Percentiles rank a stretch among this genome's conserved stretches.
Conservation (phyloP, 202 grass and related monocot genomes). For the Carex arenaria region DNA sequence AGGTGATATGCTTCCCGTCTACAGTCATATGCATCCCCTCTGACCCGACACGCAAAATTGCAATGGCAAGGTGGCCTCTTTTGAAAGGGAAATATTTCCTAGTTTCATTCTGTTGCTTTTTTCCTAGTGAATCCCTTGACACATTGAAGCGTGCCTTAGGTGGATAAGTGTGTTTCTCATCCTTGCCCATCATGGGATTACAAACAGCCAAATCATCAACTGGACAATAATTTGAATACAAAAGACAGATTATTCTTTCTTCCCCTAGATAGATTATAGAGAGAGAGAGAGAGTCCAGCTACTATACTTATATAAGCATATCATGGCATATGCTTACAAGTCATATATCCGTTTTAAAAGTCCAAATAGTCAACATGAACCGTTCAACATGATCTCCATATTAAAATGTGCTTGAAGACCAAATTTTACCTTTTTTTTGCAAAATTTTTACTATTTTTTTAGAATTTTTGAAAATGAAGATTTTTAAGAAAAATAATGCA, state of each 20-base stretch:
- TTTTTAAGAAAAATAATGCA: no score
- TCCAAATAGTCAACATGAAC: no score
- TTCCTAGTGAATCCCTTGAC: conserved; percentile 4
- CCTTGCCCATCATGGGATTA: conserved; percentile 67
- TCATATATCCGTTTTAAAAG: no score
- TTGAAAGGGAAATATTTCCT: conserved; percentile 80
- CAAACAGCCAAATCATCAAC: conserved; percentile 75
- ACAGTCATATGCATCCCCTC: conserved; percentile 93
- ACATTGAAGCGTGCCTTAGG: conserved; percentile 29
- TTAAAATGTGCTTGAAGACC: no score
- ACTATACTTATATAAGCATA: no score
- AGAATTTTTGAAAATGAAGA: no score
- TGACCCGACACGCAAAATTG: conserved; percentile 59
- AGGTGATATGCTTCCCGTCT: conserved; percentile 84
- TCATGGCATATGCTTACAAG: no score
- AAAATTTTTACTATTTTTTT: no score
- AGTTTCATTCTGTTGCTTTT: conserved; percentile 34
- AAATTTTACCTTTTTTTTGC: no score
- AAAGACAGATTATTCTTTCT: conserved; percentile 4
- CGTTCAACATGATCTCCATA: no score
- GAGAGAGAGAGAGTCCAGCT: no score
- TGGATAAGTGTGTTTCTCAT: conserved; percentile 37
- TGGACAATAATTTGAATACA: conserved; percentile 26
- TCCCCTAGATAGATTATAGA: neutral
- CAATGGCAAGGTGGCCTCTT: conserved; percentile 78